Evolutionary conservation across 768 basidiomycete genomes (phyloP).

Genomic region (Pisolithus sp.): DNA sequence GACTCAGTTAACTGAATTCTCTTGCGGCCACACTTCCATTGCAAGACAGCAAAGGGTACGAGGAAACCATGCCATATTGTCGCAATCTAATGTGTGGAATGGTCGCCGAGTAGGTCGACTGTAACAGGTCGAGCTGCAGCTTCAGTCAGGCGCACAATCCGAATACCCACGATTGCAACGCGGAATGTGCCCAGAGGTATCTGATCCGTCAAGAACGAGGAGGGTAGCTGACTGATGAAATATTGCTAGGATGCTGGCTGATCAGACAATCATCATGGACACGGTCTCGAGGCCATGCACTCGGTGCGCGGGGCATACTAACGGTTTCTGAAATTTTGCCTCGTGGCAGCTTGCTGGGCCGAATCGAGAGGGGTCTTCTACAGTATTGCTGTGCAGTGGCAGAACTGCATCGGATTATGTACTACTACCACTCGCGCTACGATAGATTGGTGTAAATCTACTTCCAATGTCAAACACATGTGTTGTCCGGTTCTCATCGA

Average conservation of each 20-base stretch:
- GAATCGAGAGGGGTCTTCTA: neutral
- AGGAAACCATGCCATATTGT: neutral
- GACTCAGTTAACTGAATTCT: constrained; percentile 26
- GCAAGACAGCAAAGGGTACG: constrained; percentile 32
- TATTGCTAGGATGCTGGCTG: constrained; percentile 17
- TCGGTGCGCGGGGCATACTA: constrained; percentile 15
- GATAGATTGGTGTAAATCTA: neutral
- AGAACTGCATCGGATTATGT: no score
- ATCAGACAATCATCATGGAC: constrained; percentile 25
- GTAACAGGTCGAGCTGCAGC: constrained; percentile 33
- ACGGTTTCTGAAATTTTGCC: constrained; percentile 18
- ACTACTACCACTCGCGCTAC: neutral
- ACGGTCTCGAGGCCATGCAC: constrained; percentile 7
- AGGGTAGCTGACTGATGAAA: constrained; percentile 1
- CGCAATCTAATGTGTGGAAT: neutral
- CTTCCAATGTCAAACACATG: neutral
- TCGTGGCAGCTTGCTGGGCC: neutral
- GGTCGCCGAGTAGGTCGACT: constrained; percentile 39
- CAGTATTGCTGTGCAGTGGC: neutral
- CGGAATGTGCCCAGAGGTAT: constrained; percentile 34
- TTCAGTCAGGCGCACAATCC: constrained; percentile 33
- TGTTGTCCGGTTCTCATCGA: neutral
- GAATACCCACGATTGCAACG: constrained; percentile 31
- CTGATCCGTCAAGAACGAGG: constrained; percentile 2
- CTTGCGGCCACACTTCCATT: constrained; percentile 27